phyloP scores from a whole-genome alignment of 371 early-diverging fungal species.

The Mortierella sp. region DNA sequence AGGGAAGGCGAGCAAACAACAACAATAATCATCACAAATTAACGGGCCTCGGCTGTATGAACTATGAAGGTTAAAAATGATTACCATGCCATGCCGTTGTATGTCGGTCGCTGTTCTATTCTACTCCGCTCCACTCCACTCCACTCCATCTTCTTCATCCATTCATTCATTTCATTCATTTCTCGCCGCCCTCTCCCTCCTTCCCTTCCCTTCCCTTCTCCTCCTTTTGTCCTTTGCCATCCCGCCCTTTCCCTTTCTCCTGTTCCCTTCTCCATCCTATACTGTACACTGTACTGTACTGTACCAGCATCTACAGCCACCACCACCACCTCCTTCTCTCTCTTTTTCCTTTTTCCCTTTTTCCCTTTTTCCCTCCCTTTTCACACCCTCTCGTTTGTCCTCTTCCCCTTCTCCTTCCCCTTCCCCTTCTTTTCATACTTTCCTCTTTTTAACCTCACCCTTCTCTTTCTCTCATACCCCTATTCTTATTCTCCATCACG shows the following conservation, averaged over 20 bases:
- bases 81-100: background rate
- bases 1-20: background rate
- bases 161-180: background rate
- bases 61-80: background rate
- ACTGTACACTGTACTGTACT: background rate
- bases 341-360: background rate
- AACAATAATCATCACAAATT: background rate
- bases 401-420: background rate
- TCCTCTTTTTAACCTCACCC: background rate
- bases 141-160: too few species aligned
- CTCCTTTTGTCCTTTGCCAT: background rate
- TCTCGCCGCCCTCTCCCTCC: background rate
- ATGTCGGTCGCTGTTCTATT: background rate
- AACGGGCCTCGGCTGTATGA: too few species aligned
- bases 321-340: background rate
- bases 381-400: too few species aligned
- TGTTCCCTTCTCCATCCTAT: background rate
- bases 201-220: background rate
- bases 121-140: background rate
- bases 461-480: background rate
- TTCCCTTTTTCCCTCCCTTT: background rate
- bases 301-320: background rate
- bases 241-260: conserved; percentile 8
- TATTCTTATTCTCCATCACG: background rate
- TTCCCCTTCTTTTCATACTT: background rate